A percentile compares a stretch with the other conserved stretches of the same genome.
Conservation (phyloP, 2,329 filamentous ascomycete species). For the Diaporthe caulivora region DNA sequence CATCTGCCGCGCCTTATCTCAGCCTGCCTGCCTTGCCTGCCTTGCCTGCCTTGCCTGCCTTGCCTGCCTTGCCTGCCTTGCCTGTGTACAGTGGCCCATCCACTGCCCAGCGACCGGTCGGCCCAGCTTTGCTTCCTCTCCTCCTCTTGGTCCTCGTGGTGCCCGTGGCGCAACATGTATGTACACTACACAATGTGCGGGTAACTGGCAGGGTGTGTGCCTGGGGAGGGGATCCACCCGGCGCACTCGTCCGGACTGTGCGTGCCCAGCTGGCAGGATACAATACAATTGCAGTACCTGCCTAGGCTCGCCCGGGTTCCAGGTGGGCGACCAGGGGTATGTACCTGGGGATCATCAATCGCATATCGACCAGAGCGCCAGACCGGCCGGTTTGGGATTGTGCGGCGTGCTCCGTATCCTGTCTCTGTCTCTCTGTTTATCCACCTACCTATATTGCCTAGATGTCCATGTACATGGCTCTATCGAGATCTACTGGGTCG, state of each 20-base stretch:
- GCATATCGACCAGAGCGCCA: conserved; percentile 23
- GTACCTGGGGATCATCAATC: conserved; percentile 23
- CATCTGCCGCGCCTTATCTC: conserved; percentile 29
- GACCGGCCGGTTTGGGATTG: conserved; percentile 9
- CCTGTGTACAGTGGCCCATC: not conserved
- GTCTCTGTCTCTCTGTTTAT: not conserved
- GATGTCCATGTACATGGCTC: not conserved
- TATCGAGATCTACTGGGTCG: not conserved
- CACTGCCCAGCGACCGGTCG: not conserved
- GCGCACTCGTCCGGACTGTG: not conserved
- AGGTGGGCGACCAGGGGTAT: conserved; percentile 21
- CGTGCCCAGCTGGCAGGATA: not conserved
- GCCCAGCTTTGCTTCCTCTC: not conserved
- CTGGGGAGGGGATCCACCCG: conserved; percentile 5
- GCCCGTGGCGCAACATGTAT: no score
- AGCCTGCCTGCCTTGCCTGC: not conserved
- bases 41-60: not conserved
- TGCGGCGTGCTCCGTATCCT: conserved; percentile 9
- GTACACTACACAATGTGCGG: not conserved
- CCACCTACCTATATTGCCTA: not conserved
- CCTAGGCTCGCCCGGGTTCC: not conserved
- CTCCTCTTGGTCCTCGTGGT: no score
- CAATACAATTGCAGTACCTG: conserved; percentile 24
- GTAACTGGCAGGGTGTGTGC: not conserved
- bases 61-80: not conserved